These are phyloP conservation scores for Mycena latifolia DNA, from an alignment of 768 basidiomycete species.

Conservation along the genomic window DNA sequence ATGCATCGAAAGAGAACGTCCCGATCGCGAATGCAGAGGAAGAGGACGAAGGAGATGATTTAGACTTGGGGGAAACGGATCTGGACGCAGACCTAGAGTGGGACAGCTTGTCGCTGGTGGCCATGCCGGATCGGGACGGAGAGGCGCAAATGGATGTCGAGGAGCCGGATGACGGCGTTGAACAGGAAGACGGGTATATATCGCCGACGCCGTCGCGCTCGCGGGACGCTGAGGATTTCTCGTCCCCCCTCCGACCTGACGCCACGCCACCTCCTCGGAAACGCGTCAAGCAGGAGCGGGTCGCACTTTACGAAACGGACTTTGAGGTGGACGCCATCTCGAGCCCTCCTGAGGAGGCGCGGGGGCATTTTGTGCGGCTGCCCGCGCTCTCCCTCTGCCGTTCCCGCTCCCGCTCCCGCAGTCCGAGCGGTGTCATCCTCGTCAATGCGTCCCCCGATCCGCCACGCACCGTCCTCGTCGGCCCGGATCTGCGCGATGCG, in stretches of 20 bases:
- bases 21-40: slow-evolving; percentile 20
- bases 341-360: slow-evolving; percentile 50
- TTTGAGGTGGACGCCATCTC: slow-evolving; percentile 68
- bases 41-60: slow-evolving; percentile 23
- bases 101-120: slow-evolving; percentile 43
- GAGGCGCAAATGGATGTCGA: slow-evolving; percentile 54
- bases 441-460: slow-evolving; percentile 28
- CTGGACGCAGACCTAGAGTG: slow-evolving; percentile 33
- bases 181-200: slow-evolving; percentile 87
- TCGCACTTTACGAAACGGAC: slow-evolving; percentile 49
- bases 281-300: slow-evolving; percentile 35
- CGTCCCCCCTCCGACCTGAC: slow-evolving; percentile 66
- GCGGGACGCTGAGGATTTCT: slow-evolving; percentile 72
- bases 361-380: slow-evolving; percentile 13
- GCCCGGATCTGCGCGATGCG: slow-evolving; percentile 59
- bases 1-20: slow-evolving; percentile 37
- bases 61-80: slow-evolving; percentile 30
- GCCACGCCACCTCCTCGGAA: slow-evolving; percentile 24
- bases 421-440: slow-evolving; percentile 15
- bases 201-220: slow-evolving; percentile 74
- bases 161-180: slow-evolving; percentile 61
- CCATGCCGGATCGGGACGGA: slow-evolving; percentile 49
- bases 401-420: slow-evolving; percentile 10
- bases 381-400: slow-evolving; percentile 33
- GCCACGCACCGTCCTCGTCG: slow-evolving; percentile 35